Base-by-base conservation (phyloP, 345 rosid species). In the Crucihimalaya himalaica region DNA sequence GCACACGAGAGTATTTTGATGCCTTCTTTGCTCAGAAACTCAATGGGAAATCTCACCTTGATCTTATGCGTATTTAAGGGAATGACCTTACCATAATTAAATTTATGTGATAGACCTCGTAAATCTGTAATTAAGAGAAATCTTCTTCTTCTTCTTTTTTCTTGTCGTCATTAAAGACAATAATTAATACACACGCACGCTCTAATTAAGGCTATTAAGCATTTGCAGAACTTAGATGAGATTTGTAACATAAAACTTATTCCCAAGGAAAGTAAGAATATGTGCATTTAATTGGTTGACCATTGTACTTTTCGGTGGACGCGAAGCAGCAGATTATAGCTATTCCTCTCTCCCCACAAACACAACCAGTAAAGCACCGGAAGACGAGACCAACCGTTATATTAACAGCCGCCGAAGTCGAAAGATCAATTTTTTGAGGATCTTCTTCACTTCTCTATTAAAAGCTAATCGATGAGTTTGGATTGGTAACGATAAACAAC, bases 11-110 rank as follows among this genome's bases (percentile, higher is more conserved):
- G 10, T 82, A 64, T 79, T 73, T 77, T 66, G 80, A 46, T 18
- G 80, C 84, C 45, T 48, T 82, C 42, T 84, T 85, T 61, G 16
- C 80, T 62, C 82, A 74, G 4, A 65, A 82, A 69, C 88, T 82
- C 42, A 25, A 50, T 9, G 82, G 80, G 0, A 85, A 81, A 71
- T 66, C 83, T 31, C 74, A 78, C 20, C 83, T 87, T 50, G 86
- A 87, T 65, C 29, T 14, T 16, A 45, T 85, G 74, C 62, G 81
- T 47, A 64, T 68, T 14, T 31, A 46, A 63, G 39, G 54, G 31
- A 29, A 29, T 3, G 29, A 27, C 29, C 29, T 27, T 27, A 27
- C 29, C 5, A 3, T 27, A 27, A 27, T 5, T 27, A 27, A 3
- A 27, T 27, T 27, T 27, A 27, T 27, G 29, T 27, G 29, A 5